Evolutionary conservation across 768 basidiomycete species (phyloP).

Genomic region (Dentipellis sp.): DNA sequence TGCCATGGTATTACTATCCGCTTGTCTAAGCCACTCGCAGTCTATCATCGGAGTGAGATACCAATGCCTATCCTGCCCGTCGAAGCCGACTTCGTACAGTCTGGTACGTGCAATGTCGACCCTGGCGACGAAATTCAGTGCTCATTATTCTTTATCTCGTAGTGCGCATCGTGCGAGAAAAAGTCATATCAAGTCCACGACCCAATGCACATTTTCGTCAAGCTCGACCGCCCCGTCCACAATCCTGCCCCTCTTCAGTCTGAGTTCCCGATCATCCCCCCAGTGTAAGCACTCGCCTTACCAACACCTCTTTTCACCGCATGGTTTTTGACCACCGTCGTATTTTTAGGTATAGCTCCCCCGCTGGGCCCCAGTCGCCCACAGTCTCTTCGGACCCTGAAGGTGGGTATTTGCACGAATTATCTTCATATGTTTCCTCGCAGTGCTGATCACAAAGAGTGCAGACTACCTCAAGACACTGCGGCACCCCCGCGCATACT

Average conservation of each 20-base stretch:
- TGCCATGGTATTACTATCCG: background rate
- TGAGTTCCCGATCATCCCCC: slow-evolving; percentile 53
- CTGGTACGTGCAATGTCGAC: slow-evolving; percentile 42
- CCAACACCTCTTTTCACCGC: too few species aligned
- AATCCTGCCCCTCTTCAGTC: slow-evolving; percentile 37
- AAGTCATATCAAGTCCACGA: slow-evolving; percentile 75
- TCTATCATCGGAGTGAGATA: slow-evolving; percentile 71
- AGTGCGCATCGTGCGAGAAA: slow-evolving; percentile 80
- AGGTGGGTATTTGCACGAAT: slow-evolving; percentile 29
- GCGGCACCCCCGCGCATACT: slow-evolving; percentile 59
- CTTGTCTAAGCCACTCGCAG: slow-evolving; percentile 25
- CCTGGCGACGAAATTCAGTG: background rate
- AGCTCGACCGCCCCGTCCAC: slow-evolving; percentile 72
- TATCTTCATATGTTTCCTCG: too few species aligned
- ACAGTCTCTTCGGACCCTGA: slow-evolving; percentile 34
- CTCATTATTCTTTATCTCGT: background rate
- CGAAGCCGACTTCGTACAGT: slow-evolving; percentile 59
- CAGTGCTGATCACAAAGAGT: background rate
- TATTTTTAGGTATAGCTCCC: background rate
- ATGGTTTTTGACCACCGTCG: background rate
- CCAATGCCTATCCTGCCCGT: slow-evolving; percentile 87
- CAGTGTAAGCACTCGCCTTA: slow-evolving; percentile 37
- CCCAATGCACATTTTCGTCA: slow-evolving; percentile 82
- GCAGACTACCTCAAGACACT: slow-evolving; percentile 59
- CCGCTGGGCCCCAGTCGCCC: background rate